Evolutionary conservation across 2,329 filamentous ascomycete species (phyloP).

Genomic region (Clarireedia sp.): DNA sequence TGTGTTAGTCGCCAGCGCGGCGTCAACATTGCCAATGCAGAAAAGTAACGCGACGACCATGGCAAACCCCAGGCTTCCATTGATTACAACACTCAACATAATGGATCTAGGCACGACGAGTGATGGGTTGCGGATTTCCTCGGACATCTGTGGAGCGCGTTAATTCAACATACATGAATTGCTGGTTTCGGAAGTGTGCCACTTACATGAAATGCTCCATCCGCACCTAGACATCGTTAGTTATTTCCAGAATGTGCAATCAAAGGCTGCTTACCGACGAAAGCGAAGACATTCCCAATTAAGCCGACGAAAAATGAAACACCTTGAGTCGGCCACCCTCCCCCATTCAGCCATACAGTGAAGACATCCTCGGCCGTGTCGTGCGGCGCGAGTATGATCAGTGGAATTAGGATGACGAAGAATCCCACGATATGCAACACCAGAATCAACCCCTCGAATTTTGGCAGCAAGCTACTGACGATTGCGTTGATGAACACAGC

Average conservation of each 20-base stretch:
- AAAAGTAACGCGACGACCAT: slow-evolving; percentile 31
- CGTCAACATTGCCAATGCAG: slow-evolving; percentile 29
- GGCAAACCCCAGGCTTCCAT: slow-evolving; percentile 38
- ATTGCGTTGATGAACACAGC: slow-evolving; percentile 36
- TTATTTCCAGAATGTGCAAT: background rate
- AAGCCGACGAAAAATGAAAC: slow-evolving; percentile 32
- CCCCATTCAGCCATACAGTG: slow-evolving; percentile 26
- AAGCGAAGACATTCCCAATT: slow-evolving; percentile 24
- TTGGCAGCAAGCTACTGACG: slow-evolving; percentile 31
- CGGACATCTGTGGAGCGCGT: slow-evolving; percentile 1
- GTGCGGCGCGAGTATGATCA: slow-evolving; percentile 26
- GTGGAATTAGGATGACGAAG: slow-evolving; percentile 34
- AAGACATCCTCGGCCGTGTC: slow-evolving; percentile 21
- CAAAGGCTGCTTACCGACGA: slow-evolving; percentile 1
- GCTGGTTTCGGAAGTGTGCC: background rate
- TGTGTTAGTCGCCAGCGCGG: slow-evolving; percentile 30
- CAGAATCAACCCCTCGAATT: slow-evolving; percentile 36
- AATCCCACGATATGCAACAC: slow-evolving; percentile 38
- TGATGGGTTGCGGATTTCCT: slow-evolving; percentile 11
- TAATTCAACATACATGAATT: background rate
- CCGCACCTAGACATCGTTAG: slow-evolving; percentile 3
- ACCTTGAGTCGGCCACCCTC: slow-evolving; percentile 25
- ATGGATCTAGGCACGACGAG: slow-evolving; percentile 26
- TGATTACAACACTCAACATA: slow-evolving; percentile 38
- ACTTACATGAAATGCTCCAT: slow-evolving; percentile 8